Evolutionary conservation across 306 rosid species (phyloP).

Genomic region (Acmispon strigosus): DNA sequence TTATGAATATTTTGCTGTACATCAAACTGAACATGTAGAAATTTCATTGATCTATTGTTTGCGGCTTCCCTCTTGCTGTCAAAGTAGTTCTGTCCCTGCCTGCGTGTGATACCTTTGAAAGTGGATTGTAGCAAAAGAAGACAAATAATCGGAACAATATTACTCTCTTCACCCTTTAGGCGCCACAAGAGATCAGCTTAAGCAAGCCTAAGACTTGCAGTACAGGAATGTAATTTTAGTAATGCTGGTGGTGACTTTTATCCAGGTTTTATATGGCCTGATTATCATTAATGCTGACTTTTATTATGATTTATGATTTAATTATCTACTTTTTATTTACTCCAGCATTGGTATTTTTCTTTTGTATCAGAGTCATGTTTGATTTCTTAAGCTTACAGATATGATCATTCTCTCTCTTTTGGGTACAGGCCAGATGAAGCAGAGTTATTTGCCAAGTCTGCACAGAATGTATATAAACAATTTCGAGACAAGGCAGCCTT

Average conservation of each 20-base stretch:
- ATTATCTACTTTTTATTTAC: neutral
- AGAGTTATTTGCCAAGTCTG: slow-evolving; percentile 75
- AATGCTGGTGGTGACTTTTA: neutral
- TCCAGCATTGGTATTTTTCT: neutral
- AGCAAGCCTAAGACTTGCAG: no score
- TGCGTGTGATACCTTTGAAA: neutral
- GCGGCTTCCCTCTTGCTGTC: neutral
- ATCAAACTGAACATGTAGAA: neutral
- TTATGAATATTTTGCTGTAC: neutral
- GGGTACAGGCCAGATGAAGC: slow-evolving; percentile 83
- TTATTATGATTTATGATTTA: neutral
- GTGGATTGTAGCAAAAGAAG: neutral
- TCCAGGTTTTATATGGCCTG: neutral
- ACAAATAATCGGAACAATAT: neutral
- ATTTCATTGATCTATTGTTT: neutral
- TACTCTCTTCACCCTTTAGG: slow-evolving; percentile 1
- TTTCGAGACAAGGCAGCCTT: slow-evolving; percentile 89
- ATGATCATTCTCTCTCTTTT: neutral
- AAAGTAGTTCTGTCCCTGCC: neutral
- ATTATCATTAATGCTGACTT: neutral
- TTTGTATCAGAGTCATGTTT: neutral
- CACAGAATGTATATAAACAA: slow-evolving; percentile 63
- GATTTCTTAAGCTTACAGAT: neutral
- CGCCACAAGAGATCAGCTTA: neutral
- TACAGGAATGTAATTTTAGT: neutral